A percentile compares a stretch with the other conserved stretches of the same genome.
phyloP scores from a whole-genome alignment of 192 early-diverging fungal genomes.

The Chytriomyces sp. region DNA sequence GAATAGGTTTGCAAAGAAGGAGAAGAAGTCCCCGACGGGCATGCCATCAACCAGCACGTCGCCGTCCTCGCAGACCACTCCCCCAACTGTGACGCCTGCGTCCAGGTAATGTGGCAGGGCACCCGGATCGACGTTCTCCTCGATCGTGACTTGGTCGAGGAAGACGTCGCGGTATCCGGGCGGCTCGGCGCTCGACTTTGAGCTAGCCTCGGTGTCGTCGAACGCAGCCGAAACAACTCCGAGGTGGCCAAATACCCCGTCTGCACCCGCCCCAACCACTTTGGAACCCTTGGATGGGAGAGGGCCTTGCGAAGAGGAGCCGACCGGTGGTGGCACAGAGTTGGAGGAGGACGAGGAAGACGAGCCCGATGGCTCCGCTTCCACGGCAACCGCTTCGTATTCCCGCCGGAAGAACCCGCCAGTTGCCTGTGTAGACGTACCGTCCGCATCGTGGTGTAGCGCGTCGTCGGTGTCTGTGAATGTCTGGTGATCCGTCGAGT shows the following conservation, averaged over 20 bases:
- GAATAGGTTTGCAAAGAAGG: slow-evolving; percentile 81
- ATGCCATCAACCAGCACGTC: slow-evolving; percentile 86
- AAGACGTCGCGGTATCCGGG: slow-evolving; percentile 77
- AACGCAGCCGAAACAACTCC: slow-evolving; percentile 30
- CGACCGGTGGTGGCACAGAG: background rate
- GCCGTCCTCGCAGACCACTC: slow-evolving; percentile 73
- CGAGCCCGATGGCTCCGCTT: background rate
- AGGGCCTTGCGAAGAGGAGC: background rate
- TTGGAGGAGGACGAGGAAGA: background rate
- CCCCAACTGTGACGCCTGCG: slow-evolving; percentile 76
- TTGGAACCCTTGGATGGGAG: no score
- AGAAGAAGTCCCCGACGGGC: slow-evolving; percentile 78
- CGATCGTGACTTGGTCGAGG: slow-evolving; percentile 67
- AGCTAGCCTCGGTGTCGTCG: slow-evolving; percentile 47
- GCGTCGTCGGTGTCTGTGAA: background rate
- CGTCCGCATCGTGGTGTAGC: background rate
- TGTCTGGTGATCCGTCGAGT: no score
- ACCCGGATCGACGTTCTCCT: background rate
- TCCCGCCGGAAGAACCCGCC: background rate
- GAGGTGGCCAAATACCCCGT: slow-evolving; percentile 58
- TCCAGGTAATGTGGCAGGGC: slow-evolving; percentile 42
- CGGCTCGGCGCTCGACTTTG: slow-evolving; percentile 52
- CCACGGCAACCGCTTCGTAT: background rate
- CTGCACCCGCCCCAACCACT: slow-evolving; percentile 62
- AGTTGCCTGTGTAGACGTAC: background rate